Percentiles rank a stretch among this genome's conserved stretches.
Evolutionary conservation across 2,329 filamentous ascomycete species (phyloP).

Genomic region (Fusarium subglutinans): DNA sequence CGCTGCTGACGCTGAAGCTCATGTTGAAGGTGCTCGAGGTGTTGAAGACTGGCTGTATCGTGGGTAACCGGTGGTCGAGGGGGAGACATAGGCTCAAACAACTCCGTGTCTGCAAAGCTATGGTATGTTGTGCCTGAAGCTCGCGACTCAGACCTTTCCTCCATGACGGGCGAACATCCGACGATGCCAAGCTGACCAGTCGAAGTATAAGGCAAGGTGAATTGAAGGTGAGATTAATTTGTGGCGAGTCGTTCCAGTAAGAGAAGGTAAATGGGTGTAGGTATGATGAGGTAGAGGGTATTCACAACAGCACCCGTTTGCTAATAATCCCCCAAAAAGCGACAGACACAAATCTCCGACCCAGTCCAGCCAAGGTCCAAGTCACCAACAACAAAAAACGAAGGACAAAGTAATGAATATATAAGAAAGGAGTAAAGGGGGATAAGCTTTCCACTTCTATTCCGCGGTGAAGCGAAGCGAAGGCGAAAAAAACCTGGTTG

Average conservation of each 20-base stretch:
- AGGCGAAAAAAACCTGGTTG: conserved; percentile 18
- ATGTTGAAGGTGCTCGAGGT: conserved; percentile 35
- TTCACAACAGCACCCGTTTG: conserved; percentile 24
- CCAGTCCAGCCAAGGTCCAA: conserved; percentile 36
- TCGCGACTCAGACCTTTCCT: conserved; percentile 53
- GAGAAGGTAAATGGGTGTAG: not conserved
- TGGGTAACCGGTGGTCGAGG: conserved; percentile 40
- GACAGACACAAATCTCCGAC: conserved; percentile 39
- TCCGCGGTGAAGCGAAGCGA: conserved; percentile 39
- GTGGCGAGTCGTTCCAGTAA: not conserved
- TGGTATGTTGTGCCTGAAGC: conserved; percentile 63
- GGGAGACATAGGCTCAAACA: conserved; percentile 53
- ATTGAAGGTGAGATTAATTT: not conserved
- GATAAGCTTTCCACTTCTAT: not conserved
- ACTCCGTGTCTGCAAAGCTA: conserved; percentile 62
- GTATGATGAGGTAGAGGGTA: conserved; percentile 3
- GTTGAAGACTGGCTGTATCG: conserved; percentile 31
- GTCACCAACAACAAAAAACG: not conserved
- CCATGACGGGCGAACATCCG: conserved; percentile 43
- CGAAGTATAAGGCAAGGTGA: not conserved
- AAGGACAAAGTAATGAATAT: not conserved
- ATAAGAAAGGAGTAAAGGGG: not conserved
- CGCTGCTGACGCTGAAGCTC: conserved; percentile 36
- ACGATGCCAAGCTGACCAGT: conserved; percentile 1
- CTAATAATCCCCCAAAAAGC: conserved; percentile 2